Conservation (phyloP, 257 asterid genomes). For the Fraxinus cuspidata region DNA sequence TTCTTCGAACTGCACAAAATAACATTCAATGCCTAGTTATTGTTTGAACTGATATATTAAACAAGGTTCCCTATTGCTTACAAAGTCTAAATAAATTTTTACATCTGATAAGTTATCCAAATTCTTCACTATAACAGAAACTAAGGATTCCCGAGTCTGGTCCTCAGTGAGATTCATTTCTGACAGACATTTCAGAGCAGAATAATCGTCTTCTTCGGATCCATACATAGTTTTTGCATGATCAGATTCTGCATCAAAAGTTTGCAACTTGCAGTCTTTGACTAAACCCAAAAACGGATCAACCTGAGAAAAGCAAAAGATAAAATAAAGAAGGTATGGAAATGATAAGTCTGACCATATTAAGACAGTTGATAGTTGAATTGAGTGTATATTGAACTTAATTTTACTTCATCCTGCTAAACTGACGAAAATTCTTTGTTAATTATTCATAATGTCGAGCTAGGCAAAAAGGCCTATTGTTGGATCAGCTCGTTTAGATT, state of each 20-base stretch:
- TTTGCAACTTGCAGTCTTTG: slow-evolving; percentile 79
- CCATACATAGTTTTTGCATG: slow-evolving; percentile 51
- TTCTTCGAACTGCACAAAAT: slow-evolving; percentile 55
- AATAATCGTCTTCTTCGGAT: slow-evolving; percentile 74
- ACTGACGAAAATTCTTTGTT: neutral
- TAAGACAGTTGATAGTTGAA: neutral
- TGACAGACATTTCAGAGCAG: slow-evolving; percentile 67
- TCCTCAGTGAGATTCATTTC: slow-evolving; percentile 57
- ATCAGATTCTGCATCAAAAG: slow-evolving; percentile 46
- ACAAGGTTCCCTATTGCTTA: neutral
- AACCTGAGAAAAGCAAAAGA: slow-evolving; percentile 50
- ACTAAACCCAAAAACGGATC: slow-evolving; percentile 86
- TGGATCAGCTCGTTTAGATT: neutral
- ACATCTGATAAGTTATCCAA: slow-evolving; percentile 60
- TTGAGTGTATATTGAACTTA: neutral
- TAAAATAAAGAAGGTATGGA: neutral
- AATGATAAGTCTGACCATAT: neutral
- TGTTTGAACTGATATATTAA: slow-evolving; percentile 1
- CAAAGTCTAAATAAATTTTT: slow-evolving; percentile 21
- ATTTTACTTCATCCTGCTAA: neutral
- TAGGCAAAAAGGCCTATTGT: neutral
- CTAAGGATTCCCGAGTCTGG: slow-evolving; percentile 68
- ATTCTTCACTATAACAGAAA: slow-evolving; percentile 56
- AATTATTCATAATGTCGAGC: neutral
- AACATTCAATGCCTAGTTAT: slow-evolving; percentile 4